Evolutionary conservation across 2,329 filamentous ascomycete genomes (phyloP).

Genomic region (Paecilomyces niveus): DNA sequence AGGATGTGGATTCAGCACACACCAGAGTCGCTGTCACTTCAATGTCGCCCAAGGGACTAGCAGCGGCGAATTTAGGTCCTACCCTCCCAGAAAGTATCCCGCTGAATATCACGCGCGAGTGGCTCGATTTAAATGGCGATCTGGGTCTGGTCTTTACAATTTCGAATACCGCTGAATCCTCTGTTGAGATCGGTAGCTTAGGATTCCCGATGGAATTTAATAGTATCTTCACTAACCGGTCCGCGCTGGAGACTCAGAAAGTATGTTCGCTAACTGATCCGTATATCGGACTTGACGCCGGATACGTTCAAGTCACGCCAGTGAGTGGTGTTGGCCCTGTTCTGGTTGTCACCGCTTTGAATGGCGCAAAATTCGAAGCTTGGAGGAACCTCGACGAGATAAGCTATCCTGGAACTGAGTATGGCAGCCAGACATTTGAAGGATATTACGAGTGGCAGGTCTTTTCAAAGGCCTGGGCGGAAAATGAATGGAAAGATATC

Average conservation of each 20-base stretch:
- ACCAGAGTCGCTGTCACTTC: slow-evolving; percentile 31
- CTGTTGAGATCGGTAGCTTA: slow-evolving; percentile 50
- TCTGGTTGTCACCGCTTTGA: slow-evolving; percentile 49
- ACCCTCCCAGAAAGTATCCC: slow-evolving; percentile 34
- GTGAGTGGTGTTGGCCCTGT: slow-evolving; percentile 47
- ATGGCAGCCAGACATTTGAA: slow-evolving; percentile 52
- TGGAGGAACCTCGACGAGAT: slow-evolving; percentile 48
- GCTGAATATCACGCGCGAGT: slow-evolving; percentile 45
- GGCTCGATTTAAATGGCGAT: slow-evolving; percentile 44
- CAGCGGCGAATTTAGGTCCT: slow-evolving; percentile 34
- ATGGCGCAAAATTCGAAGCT: slow-evolving; percentile 46
- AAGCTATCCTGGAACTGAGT: slow-evolving; percentile 32
- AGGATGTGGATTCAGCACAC: slow-evolving; percentile 40
- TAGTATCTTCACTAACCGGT: slow-evolving; percentile 52
- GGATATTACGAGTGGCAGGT: slow-evolving; percentile 57
- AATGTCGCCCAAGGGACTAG: slow-evolving; percentile 23
- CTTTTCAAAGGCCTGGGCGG: slow-evolving; percentile 47
- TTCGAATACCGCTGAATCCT: slow-evolving; percentile 34
- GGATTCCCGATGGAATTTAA: slow-evolving; percentile 57
- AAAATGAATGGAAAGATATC: slow-evolving; percentile 47
- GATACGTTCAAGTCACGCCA: slow-evolving; percentile 49
- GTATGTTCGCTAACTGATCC: slow-evolving; percentile 53
- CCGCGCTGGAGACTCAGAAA: slow-evolving; percentile 41
- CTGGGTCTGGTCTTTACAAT: slow-evolving; percentile 48
- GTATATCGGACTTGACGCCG: slow-evolving; percentile 54